Percentiles rank a stretch among this genome's conserved stretches.
These are phyloP conservation scores for Ophiostoma pallidulum DNA, from an alignment of 2,329 filamentous ascomycete species.

Conservation along the genomic window DNA sequence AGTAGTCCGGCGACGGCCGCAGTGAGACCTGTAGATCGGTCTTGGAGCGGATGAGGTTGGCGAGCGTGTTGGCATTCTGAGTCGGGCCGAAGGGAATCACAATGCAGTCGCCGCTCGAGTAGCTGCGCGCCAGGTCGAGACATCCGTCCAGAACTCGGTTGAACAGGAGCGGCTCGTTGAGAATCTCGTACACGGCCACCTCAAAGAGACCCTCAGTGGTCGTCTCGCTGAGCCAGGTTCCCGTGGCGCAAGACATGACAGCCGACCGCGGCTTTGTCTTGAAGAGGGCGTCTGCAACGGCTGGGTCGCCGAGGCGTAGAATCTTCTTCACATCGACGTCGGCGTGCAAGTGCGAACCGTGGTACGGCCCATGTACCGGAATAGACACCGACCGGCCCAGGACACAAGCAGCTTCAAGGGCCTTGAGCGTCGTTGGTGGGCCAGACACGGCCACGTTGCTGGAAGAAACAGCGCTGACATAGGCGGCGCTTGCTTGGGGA, in stretches of 20 bases:
- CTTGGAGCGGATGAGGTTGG: slow-evolving; percentile 32
- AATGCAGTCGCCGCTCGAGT: slow-evolving; percentile 31
- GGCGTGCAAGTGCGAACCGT: slow-evolving; percentile 44
- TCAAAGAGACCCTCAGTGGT: slow-evolving; percentile 34
- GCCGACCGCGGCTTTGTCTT: slow-evolving; percentile 35
- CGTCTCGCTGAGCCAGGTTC: slow-evolving; percentile 31
- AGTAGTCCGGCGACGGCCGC: slow-evolving; percentile 27
- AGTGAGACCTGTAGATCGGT: slow-evolving; percentile 35
- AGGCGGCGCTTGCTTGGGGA: slow-evolving; percentile 37
- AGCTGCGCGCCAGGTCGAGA: slow-evolving; percentile 31
- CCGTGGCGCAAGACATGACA: slow-evolving; percentile 43
- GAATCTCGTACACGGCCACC: slow-evolving; percentile 37
- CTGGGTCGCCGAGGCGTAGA: slow-evolving; percentile 33
- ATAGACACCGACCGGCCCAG: slow-evolving; percentile 36
- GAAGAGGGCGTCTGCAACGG: slow-evolving; percentile 30
- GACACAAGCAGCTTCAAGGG: slow-evolving; percentile 33
- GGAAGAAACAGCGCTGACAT: slow-evolving; percentile 43
- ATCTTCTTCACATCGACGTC: slow-evolving; percentile 35
- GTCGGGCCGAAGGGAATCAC: slow-evolving; percentile 43
- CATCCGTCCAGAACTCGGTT: slow-evolving; percentile 39
- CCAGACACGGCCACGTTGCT: slow-evolving; percentile 45
- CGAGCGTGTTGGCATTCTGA: slow-evolving; percentile 37
- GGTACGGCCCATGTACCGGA: slow-evolving; percentile 48
- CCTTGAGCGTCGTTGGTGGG: slow-evolving; percentile 38
- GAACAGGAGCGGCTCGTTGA: slow-evolving; percentile 41